Conservation (phyloP, 768 basidiomycete species). For the Candolleomyces efflorescens region DNA sequence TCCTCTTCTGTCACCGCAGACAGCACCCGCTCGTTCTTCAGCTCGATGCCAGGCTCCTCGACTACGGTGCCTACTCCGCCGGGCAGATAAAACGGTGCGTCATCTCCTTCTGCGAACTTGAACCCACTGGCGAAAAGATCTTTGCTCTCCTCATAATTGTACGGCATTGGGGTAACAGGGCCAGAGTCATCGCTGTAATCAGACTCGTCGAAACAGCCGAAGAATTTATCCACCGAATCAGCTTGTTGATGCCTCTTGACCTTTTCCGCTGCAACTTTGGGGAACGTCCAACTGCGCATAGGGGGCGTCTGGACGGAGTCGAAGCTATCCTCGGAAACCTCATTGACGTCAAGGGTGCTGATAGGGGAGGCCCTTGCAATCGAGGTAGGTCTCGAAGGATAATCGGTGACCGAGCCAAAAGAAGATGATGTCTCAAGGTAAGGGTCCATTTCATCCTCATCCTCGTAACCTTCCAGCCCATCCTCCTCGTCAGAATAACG, state of each 20-base stretch:
- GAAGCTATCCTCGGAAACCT: neutral
- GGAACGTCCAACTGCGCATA: constrained; percentile 58
- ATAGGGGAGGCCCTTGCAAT: neutral
- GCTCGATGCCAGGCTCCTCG: constrained; percentile 40
- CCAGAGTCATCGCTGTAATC: constrained; percentile 33
- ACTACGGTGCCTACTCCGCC: constrained; percentile 35
- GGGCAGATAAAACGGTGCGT: constrained; percentile 43
- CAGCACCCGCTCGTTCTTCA: constrained; percentile 31
- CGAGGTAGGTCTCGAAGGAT: neutral
- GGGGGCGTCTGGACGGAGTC: neutral
- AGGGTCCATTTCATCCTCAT: constrained; percentile 57
- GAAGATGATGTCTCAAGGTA: constrained; percentile 50
- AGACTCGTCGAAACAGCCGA: constrained; percentile 59
- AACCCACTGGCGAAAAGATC: constrained; percentile 54
- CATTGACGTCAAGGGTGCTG: neutral
- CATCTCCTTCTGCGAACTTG: constrained; percentile 48
- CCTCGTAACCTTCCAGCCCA: constrained; percentile 64
- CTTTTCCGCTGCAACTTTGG: constrained; percentile 14
- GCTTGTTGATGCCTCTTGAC: constrained; percentile 13
- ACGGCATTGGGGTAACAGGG: constrained; percentile 39
- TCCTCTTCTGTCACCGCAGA: constrained; percentile 27
- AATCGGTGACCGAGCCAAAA: constrained; percentile 49
- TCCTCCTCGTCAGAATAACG: constrained; percentile 49
- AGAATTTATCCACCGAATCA: constrained; percentile 72
- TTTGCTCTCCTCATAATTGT: constrained; percentile 54